These are phyloP conservation scores for Dendrobium catenatum DNA, from an alignment of 106 monocot genomes.

Conservation along the genomic window DNA sequence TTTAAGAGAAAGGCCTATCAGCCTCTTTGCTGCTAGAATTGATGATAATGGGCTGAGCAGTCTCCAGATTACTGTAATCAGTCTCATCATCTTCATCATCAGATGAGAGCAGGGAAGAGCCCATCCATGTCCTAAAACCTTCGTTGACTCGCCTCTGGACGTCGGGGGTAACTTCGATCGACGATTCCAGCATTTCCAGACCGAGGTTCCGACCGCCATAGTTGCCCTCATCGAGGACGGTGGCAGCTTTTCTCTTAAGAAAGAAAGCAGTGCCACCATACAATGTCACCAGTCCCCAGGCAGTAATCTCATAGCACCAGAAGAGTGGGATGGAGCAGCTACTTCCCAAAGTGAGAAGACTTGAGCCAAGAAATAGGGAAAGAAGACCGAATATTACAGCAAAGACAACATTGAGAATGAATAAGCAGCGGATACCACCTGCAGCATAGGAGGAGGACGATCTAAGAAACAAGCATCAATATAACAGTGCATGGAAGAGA, in stretches of 20 bases:
- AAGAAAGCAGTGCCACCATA: slow-evolving; percentile 78
- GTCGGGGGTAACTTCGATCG: slow-evolving; percentile 45
- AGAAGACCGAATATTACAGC: slow-evolving; percentile 74
- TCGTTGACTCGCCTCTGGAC: slow-evolving; percentile 71
- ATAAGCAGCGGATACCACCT: slow-evolving; percentile 87
- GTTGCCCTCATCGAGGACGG: slow-evolving; percentile 44
- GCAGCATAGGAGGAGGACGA: background rate
- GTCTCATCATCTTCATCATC: slow-evolving; percentile 77
- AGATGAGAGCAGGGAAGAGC: slow-evolving; percentile 82
- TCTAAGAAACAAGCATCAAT: background rate
- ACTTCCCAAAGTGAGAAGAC: slow-evolving; percentile 76
- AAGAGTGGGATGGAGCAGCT: slow-evolving; percentile 82
- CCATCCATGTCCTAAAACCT: slow-evolving; percentile 94
- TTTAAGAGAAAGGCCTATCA: slow-evolving; percentile 6
- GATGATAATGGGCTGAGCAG: slow-evolving; percentile 11
- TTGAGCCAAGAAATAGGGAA: slow-evolving; percentile 85
- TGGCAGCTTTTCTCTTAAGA: slow-evolving; percentile 62
- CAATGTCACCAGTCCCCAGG: slow-evolving; percentile 71
- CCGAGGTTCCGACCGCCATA: slow-evolving; percentile 39
- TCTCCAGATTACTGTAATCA: slow-evolving; percentile 41
- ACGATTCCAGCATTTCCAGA: slow-evolving; percentile 74
- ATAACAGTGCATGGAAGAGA: too few species aligned
- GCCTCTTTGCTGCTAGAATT: slow-evolving; percentile 12
- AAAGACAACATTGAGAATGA: slow-evolving; percentile 69
- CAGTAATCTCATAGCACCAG: slow-evolving; percentile 83